Percentiles rank a stretch among this genome's conserved stretches.
Conservation (phyloP, 495 filamentous ascomycete species). For the Choiromyces venosus region DNA sequence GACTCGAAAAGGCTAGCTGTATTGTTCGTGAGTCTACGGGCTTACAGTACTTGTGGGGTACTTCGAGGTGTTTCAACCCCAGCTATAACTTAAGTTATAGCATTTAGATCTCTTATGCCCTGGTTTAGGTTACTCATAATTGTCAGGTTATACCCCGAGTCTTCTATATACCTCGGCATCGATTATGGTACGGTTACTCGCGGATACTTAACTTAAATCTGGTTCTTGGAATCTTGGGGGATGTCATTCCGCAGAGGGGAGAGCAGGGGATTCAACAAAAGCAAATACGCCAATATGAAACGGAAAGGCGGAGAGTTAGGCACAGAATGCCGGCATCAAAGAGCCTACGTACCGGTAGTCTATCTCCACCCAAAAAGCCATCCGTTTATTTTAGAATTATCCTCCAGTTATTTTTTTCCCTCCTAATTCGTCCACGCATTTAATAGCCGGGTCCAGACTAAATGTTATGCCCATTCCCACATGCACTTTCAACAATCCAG, state of each 20-base stretch:
- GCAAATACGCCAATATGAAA: not conserved
- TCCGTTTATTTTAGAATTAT: too few relatives aligned
- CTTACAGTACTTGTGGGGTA: too few relatives aligned
- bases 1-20: too few relatives aligned
- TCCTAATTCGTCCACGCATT: not conserved
- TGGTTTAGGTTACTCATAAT: not conserved
- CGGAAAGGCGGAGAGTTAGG: not conserved
- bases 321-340: too few relatives aligned
- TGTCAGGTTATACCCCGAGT: not conserved
- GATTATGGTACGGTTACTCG: not conserved
- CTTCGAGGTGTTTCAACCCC: too few relatives aligned
- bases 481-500: not conserved
- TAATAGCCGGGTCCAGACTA: not conserved
- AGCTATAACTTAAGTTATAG: too few relatives aligned
- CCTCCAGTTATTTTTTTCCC: too few relatives aligned
- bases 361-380: too few relatives aligned
- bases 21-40: too few relatives aligned
- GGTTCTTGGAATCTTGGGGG: not conserved
- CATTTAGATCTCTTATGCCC: not conserved
- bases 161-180: not conserved
- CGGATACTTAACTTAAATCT: not conserved
- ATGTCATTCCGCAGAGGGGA: not conserved
- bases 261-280: not conserved
- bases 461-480: not conserved
- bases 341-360: too few relatives aligned